These are phyloP conservation scores for Lolium multiflorum DNA, from an alignment of 176 grass and related monocot genomes.

Conservation along the genomic window DNA sequence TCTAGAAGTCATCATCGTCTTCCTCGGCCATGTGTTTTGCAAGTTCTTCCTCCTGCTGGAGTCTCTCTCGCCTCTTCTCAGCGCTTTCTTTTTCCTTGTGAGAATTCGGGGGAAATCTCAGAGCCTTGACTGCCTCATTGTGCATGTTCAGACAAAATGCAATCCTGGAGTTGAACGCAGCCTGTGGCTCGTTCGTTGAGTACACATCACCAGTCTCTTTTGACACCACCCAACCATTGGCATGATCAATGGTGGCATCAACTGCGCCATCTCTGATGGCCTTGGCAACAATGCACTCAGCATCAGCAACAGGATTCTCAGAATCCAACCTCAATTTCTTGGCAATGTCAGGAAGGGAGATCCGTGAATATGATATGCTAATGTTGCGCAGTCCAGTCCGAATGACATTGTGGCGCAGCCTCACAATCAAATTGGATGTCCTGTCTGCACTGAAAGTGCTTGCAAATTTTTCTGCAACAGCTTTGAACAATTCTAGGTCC, in stretches of 20 bases:
- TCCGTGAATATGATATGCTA: conserved; percentile 76
- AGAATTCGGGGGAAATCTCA: conserved; percentile 82
- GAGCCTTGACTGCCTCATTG: conserved; percentile 77
- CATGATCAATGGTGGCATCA: conserved; percentile 84
- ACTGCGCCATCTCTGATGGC: conserved; percentile 83
- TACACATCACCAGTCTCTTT: conserved; percentile 88
- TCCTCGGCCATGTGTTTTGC: conserved; percentile 90
- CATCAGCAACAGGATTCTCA: conserved; percentile 67
- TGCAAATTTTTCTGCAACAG: conserved; percentile 73
- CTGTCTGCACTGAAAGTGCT: conserved; percentile 75
- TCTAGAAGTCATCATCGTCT: conserved; percentile 85
- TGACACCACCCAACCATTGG: conserved; percentile 79
- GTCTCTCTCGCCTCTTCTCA: conserved; percentile 82
- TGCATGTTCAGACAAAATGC: conserved; percentile 96
- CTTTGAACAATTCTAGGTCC: conserved; percentile 79
- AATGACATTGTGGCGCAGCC: conserved; percentile 84
- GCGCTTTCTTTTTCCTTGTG: conserved; percentile 87
- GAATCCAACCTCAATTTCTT: conserved; percentile 80
- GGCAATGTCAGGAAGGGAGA: conserved; percentile 84
- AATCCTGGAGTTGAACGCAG: conserved; percentile 75
- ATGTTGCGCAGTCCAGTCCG: conserved; percentile 91
- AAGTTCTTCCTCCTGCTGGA: conserved; percentile 88
- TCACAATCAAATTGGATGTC: conserved; percentile 78
- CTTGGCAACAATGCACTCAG: conserved; percentile 84
- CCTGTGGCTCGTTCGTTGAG: conserved; percentile 90